Evolutionary conservation across 2,329 filamentous ascomycete species (phyloP), one percentile per base, ranked within the genome.

Genomic region (Didymella glomerata): DNA sequence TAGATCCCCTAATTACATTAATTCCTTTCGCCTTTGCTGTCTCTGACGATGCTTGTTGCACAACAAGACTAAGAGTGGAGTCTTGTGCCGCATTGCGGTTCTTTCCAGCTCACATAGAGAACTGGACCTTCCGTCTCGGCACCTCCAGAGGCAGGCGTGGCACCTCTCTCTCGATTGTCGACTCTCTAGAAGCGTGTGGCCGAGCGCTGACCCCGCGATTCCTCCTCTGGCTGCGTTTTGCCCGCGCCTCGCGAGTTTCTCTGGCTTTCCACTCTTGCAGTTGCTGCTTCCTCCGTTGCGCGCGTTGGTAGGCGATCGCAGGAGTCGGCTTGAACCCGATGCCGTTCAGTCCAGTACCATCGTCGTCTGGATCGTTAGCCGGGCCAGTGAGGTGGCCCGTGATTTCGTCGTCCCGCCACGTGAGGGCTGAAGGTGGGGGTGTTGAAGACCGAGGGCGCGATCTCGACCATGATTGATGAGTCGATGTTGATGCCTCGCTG

Each of bases 291-390:
- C 86, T 79, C 67, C 80, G 83, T 70, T 86, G 83, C 41, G 81
- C 80, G 47, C 86, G 77, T 16, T 82, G 82, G 75, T 84, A 84
- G 1, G 85, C 85, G 28, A 86, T 82, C 40, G 85, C 83, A 16
- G 86, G 81, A 2, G 86, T 88, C 3, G 86, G 86, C 58, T 81
- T 82, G 72, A 88, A 89, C 0, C 86, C 86, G 55, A 89, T 81
- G 1, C 86, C 86, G 66, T 89, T 88, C 62, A 88, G 83, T 5
- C 86, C 86, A 54, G 85, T 84, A 3, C 86, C 86, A 69, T 89
- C 86, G 67, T 88, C 86, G 38, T 82, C 83, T 7, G 84, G 83
- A 53, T 86, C 84, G 4, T 76, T 80, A 3, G 81, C 66, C 3
- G 75, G 80, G 50, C 84, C 80, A 20, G 77, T 77, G 30, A 81